Base-by-base conservation (phyloP, 1,284 basidiomycete genomes). In the Microbotryum intermedium region DNA sequence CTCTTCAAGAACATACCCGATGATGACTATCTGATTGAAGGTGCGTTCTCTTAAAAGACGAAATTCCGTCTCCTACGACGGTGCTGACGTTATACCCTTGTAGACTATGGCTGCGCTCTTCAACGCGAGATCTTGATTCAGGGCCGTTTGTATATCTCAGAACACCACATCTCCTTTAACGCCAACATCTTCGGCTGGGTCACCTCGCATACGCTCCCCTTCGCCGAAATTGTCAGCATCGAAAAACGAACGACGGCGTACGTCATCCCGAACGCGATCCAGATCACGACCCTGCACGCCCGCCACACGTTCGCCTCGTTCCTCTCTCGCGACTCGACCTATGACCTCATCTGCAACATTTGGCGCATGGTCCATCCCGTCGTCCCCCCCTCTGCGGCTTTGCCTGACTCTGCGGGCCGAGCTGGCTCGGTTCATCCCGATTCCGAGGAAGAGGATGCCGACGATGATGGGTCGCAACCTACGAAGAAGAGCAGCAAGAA, bases 131-230 rank as follows among this genome's bases (percentile, higher is more conserved):
- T 98, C 68, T 80, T 98, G 29, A 88, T 97, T 34, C 94, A 98
- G 79, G 94, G 94, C 4, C 82, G 94, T 4, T 74, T 98, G 55
- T 98, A 98, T 76, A 90, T 98, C 26, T 97, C 93, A 1, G 95
- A 98, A 76, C 94, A 97, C 75, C 93, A 97, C 73, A 82, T 97
- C 20, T 97, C 90, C 77, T 98, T 98, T 79, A 89, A 98, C 72
- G 93, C 95, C 25, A 98, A 97, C 74, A 97, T 99, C 57, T 95
- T 98, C 75, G 94, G 94, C 50, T 98, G 94, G 94, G 87, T 97
- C 59, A 97, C 93, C 21, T 87, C 95, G 90, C 80, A 97, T 64
- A 85, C 86, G 46, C 84, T 98, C 60, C 88, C 94, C 4, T 95
- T 97, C 68, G 83, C 85, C 71, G 92, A 97, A 69, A 87, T 98